Evolutionary conservation across 345 rosid genomes (phyloP), one percentile per base, ranked within the genome.

Genomic region (Firmiana major): DNA sequence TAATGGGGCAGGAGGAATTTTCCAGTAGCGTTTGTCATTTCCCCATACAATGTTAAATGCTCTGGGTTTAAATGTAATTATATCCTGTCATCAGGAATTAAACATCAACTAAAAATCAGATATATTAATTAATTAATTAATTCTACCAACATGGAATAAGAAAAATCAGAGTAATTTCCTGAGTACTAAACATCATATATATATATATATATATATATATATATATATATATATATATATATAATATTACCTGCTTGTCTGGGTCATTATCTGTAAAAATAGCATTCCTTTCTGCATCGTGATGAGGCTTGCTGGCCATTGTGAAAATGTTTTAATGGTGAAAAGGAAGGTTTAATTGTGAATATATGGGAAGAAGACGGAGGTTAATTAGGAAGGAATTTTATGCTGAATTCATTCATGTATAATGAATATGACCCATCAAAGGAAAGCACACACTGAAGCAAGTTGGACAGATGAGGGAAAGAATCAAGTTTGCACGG

Each of bases 21-120:
- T 12, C 74, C 79, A 77, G 13, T 67, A 77, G 3, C 74, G 73
- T 17, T 1, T 10, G 75, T 79, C 78, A 9, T 38, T 75, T 11
- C 82, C 82, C 82, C 82, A 79, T 1, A 74, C 74, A 19, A 79
- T 65, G 76, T 67, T 79, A 15, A 79, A 68, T 31, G 28, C 75
- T 74, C 75, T 79, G 31, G 78, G 82, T 48, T 62, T 42, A 7
- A 79, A 13, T 42, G 0, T 24, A 60, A 31, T 31, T 31, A 1
- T 7, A 22, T 13, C 1, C 64, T 2, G 2, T 13, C 6, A 31
- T 31, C 34, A 13, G 6, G 54, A 49, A 49, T 49, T 49, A 48
- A 11, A 36, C 40, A 36, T 36, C 5, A 0, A 6, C 5, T 36
- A 34, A n/a, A n/a, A n/a, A n/a, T n/a, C n/a, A n/a, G n/a, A n/a